Evolutionary conservation across 2,329 filamentous ascomycete genomes (phyloP).

Genomic region (Aspergillus cejpii): DNA sequence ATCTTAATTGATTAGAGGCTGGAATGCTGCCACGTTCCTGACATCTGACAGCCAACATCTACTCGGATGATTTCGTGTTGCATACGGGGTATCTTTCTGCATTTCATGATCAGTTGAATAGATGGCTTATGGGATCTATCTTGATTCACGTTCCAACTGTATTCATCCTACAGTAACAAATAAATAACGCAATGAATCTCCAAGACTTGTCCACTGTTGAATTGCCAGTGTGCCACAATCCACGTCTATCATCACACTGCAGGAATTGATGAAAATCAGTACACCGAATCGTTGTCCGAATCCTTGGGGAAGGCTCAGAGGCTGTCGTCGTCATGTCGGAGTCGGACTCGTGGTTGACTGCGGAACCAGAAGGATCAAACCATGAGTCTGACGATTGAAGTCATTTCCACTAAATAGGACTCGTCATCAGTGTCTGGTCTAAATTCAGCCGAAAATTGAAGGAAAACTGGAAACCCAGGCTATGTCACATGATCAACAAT

Average conservation of each 20-base stretch:
- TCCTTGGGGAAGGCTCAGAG: no score
- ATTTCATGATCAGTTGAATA: no score
- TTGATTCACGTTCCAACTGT: no score
- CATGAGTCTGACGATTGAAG: constrained; percentile 1
- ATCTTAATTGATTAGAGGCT: constrained; percentile 4
- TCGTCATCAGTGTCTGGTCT: not conserved
- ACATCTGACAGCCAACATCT: not conserved
- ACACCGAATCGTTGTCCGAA: not conserved
- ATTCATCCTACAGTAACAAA: no score
- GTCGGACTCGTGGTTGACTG: constrained; percentile 11
- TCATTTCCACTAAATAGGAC: not conserved
- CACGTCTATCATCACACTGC: not conserved
- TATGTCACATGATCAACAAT: no score
- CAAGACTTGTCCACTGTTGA: not conserved
- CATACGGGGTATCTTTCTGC: not conserved
- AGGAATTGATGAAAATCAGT: not conserved
- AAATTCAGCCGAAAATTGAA: no score
- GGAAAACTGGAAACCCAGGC: not conserved
- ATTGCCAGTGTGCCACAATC: no score
- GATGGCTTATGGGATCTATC: no score
- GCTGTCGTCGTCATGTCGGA: no score
- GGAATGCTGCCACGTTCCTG: constrained; percentile 5
- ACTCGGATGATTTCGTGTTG: no score
- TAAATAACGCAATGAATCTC: no score
- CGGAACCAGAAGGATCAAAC: constrained; percentile 6